A percentile compares a stretch with the other conserved stretches of the same genome.
phyloP scores from a whole-genome alignment of 2,329 filamentous ascomycete species.

The Neonectria neomacrospora region DNA sequence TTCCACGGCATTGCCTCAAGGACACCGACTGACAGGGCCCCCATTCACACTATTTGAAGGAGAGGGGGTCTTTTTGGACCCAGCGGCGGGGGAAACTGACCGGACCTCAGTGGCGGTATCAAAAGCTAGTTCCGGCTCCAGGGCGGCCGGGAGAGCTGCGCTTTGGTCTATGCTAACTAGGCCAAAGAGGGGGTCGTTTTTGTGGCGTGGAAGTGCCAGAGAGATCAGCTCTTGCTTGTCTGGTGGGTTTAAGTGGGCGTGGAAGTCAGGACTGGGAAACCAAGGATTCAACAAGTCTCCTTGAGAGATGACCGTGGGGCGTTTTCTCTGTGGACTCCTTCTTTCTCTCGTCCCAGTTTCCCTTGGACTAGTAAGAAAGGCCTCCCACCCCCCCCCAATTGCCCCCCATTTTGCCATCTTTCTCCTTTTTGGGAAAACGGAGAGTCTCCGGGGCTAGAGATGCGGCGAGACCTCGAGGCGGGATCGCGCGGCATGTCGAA shows the following conservation, averaged over 20 bases:
- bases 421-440: constrained; percentile 23
- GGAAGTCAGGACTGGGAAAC: background rate
- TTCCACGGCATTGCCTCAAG: constrained; percentile 19
- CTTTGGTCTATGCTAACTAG: constrained; percentile 26
- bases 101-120: constrained; percentile 34
- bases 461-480: background rate
- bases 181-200: constrained; percentile 2
- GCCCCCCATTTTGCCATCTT: background rate
- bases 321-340: background rate
- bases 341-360: background rate
- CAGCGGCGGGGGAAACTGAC: constrained; percentile 27
- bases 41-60: constrained; percentile 12
- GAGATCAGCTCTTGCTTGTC: constrained; percentile 1
- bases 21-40: background rate
- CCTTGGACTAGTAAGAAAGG: background rate
- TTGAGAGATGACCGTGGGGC: background rate
- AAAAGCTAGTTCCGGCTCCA: constrained; percentile 31
- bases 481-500: constrained; percentile 20
- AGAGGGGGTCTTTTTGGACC: constrained; percentile 16
- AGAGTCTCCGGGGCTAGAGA: constrained; percentile 31
- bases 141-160: constrained; percentile 32
- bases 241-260: background rate
- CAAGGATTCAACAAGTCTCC: background rate
- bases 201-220: constrained; percentile 12
- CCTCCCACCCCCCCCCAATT: too few species aligned